Conservation (phyloP, 1,139 yeast species). For the Pneumocystis carinii region DNA sequence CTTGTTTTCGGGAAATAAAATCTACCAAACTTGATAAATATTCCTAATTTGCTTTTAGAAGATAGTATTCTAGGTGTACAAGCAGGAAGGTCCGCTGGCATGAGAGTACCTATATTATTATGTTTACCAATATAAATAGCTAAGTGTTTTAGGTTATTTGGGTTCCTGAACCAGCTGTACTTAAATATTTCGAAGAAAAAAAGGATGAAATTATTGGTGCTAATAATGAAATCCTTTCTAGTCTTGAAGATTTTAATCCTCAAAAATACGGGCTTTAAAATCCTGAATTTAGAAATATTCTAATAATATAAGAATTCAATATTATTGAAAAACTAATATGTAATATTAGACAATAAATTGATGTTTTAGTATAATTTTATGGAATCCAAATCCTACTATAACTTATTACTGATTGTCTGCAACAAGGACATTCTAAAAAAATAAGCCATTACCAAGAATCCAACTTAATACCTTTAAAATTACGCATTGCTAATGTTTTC, state of each 20-base stretch:
- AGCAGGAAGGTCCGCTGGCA: conserved; percentile 76
- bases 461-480: neutral
- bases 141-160: conserved; percentile 42
- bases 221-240: neutral
- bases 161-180: conserved; percentile 75
- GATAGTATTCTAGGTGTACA: conserved; percentile 84
- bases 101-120: conserved; percentile 22
- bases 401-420: neutral
- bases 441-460: neutral
- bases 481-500: neutral
- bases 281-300: neutral
- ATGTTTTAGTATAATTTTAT: neutral
- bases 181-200: conserved; percentile 33
- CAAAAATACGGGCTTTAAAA: neutral
- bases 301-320: neutral
- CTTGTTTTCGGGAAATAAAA: conserved; percentile 39
- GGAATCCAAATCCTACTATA: neutral
- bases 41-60: conserved; percentile 28
- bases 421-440: neutral
- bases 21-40: neutral
- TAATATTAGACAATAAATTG: neutral
- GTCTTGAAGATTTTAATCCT: neutral
- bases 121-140: neutral
- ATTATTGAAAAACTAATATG: neutral
- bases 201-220: conserved; percentile 32